Percentiles rank a stretch among this genome's conserved stretches.
phyloP scores from a whole-genome alignment of 164 flowering plant species.

The Warburgia ugandensis region DNA sequence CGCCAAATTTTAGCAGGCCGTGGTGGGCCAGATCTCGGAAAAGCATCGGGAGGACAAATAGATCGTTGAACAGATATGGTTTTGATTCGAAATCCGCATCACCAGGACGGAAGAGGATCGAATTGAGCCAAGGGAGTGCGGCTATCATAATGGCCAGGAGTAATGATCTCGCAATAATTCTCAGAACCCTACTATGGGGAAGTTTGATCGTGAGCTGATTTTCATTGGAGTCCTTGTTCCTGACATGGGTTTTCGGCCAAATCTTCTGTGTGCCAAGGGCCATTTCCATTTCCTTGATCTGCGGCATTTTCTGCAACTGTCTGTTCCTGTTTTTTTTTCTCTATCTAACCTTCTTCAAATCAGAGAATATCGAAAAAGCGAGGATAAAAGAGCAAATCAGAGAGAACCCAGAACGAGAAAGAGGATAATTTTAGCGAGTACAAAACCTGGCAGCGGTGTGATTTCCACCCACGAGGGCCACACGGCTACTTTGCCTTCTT shows the following conservation, averaged over 20 bases:
- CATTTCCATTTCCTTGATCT: too few species aligned
- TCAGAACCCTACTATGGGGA: constrained; percentile 26
- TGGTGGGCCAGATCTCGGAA: constrained; percentile 45
- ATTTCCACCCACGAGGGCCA: constrained; percentile 95
- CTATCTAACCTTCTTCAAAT: too few species aligned
- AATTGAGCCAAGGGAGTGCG: constrained; percentile 33
- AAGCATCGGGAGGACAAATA: constrained; percentile 20
- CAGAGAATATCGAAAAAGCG: too few species aligned
- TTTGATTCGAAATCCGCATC: background rate
- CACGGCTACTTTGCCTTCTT: constrained; percentile 34
- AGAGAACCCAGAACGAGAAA: background rate
- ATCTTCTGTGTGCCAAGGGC: too few species aligned
- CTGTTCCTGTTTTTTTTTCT: too few species aligned
- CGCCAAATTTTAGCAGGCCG: constrained; percentile 37
- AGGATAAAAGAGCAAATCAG: constrained; percentile 2
- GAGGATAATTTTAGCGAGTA: constrained; percentile 50
- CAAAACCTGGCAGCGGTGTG: constrained; percentile 95
- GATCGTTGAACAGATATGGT: constrained; percentile 3
- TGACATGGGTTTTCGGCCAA: too few species aligned
- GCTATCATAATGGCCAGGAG: constrained; percentile 38
- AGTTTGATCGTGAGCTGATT: constrained; percentile 31
- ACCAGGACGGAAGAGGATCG: background rate
- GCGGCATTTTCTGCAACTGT: too few species aligned
- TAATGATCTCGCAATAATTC: constrained; percentile 40
- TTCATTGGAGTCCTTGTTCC: too few species aligned